A percentile compares a stretch with the other conserved stretches of the same genome.
Conservation (phyloP, 2,329 filamentous ascomycete genomes). For the Sporothrix pallida region DNA sequence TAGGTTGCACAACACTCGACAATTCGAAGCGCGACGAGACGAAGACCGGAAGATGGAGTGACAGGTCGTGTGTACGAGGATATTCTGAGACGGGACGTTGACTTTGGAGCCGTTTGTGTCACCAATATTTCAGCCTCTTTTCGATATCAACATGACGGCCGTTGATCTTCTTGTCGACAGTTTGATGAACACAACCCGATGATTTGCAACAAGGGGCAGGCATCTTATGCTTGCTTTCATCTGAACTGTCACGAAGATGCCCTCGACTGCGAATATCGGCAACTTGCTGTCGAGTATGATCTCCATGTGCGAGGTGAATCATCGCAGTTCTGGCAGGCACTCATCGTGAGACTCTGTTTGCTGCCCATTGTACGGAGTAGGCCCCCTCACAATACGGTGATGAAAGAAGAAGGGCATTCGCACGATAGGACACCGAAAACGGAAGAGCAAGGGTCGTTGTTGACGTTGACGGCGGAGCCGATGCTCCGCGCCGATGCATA, state of each 20-base stretch:
- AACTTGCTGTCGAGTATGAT: neutral
- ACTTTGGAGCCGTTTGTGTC: neutral
- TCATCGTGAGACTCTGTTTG: too few species aligned
- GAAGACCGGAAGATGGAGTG: neutral
- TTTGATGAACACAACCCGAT: neutral
- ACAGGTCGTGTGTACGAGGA: neutral
- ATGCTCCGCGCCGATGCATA: conserved; percentile 8
- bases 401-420: neutral
- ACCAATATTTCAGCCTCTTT: neutral
- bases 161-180: neutral
- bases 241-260: neutral
- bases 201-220: neutral
- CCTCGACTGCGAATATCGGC: neutral
- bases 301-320: neutral
- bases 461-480: neutral
- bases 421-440: neutral
- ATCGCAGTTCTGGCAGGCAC: too few species aligned
- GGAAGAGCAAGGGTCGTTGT: neutral
- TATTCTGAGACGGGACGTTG: neutral
- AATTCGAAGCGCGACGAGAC: neutral
- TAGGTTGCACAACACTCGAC: neutral
- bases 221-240: neutral
- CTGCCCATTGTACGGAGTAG: neutral
- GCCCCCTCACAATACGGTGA: neutral
- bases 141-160: neutral